Conservation (phyloP, 257 asterid genomes). For the Rubia yunnanensis region DNA sequence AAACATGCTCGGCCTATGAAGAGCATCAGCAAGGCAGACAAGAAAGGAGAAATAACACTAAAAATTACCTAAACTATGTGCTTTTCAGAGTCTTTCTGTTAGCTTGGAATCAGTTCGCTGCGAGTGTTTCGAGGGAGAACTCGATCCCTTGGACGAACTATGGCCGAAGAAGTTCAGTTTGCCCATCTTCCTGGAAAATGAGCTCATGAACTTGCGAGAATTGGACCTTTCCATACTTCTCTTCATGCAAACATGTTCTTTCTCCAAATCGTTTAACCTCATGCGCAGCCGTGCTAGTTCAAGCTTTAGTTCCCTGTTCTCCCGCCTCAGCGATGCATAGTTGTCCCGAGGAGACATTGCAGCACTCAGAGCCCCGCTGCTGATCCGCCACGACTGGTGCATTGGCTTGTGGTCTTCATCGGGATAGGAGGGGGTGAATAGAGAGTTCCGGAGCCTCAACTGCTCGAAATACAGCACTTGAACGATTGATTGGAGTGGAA, state of each 20-base stretch:
- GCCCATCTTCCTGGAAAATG: constrained; percentile 66
- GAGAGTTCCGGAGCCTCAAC: constrained; percentile 62
- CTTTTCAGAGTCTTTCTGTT: constrained; percentile 40
- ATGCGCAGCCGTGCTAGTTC: constrained; percentile 84
- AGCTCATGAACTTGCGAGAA: constrained; percentile 62
- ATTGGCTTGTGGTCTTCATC: constrained; percentile 81
- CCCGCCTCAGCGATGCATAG: constrained; percentile 84
- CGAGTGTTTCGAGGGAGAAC: constrained; percentile 73
- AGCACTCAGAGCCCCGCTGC: constrained; percentile 83
- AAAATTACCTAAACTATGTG: constrained; percentile 27
- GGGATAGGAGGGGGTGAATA: constrained; percentile 56
- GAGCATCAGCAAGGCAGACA: not conserved
- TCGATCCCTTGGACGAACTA: constrained; percentile 59
- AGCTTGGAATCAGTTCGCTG: constrained; percentile 65
- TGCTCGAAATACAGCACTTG: constrained; percentile 94
- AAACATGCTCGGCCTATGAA: constrained; percentile 4
- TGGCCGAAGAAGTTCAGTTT: constrained; percentile 61
- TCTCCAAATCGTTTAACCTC: constrained; percentile 89
- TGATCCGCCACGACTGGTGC: constrained; percentile 81
- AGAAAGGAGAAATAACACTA: not conserved
- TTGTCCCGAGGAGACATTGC: constrained; percentile 92
- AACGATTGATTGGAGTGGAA: constrained; percentile 83
- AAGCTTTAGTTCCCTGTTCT: constrained; percentile 83
- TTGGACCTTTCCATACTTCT: constrained; percentile 68
- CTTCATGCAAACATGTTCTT: constrained; percentile 93